phyloP scores from a whole-genome alignment of 257 asterid species.

The Capsicum rhomboideum region DNA sequence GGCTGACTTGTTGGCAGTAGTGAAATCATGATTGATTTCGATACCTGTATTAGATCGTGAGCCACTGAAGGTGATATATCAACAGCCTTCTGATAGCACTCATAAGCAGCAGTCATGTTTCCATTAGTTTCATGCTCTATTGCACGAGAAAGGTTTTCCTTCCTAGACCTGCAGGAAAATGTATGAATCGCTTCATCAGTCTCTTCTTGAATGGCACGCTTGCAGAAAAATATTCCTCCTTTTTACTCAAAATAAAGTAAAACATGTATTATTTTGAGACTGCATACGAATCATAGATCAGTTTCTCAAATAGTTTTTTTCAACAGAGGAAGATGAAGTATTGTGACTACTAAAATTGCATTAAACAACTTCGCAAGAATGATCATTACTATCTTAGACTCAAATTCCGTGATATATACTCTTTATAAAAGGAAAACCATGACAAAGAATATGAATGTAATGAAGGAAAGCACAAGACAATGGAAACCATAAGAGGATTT shows the following conservation, averaged over 20 bases:
- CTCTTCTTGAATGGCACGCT: background rate
- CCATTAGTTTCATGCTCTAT: slow-evolving; percentile 91
- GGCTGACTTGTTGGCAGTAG: background rate
- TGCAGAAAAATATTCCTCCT: background rate
- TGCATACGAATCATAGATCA: background rate
- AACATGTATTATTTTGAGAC: background rate
- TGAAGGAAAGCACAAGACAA: background rate
- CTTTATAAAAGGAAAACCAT: background rate
- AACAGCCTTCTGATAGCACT: slow-evolving; percentile 94
- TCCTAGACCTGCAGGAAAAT: slow-evolving; percentile 52
- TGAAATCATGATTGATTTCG: background rate
- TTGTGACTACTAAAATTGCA: background rate
- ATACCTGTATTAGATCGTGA: slow-evolving; percentile 85
- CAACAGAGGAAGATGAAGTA: background rate
- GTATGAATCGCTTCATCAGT: background rate
- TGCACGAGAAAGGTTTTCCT: slow-evolving; percentile 84
- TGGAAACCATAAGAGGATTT: background rate
- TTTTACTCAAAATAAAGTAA: background rate
- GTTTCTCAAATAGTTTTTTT: background rate
- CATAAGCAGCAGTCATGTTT: slow-evolving; percentile 78
- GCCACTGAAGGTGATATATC: slow-evolving; percentile 96
- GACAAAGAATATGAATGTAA: background rate
- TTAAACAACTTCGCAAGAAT: background rate
- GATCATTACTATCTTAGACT: background rate
- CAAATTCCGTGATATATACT: background rate